Conservation (phyloP, 2,329 filamentous ascomycete genomes). For the Pyrenophora seminiperda region DNA sequence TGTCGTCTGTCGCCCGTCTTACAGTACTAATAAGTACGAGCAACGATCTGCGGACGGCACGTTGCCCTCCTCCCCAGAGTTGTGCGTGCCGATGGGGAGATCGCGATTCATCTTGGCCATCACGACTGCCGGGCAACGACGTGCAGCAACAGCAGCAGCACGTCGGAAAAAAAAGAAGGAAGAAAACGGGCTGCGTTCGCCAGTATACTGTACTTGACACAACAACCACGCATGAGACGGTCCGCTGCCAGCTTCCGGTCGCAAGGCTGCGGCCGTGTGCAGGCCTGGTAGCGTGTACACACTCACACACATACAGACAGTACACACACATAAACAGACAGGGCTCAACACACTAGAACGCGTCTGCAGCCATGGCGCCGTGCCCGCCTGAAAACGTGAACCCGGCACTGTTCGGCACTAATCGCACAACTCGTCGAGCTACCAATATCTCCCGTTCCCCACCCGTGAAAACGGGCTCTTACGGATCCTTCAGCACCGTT, state of each 20-base stretch:
- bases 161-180: too few relatives aligned
- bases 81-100: conserved; percentile 9
- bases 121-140: neutral
- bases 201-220: too few relatives aligned
- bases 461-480: neutral
- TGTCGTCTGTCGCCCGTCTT: neutral
- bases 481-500: neutral
- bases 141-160: too few relatives aligned
- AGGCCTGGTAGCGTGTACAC: too few relatives aligned
- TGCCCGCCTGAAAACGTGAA: conserved; percentile 23
- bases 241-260: too few relatives aligned
- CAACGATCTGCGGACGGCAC: conserved; percentile 33
- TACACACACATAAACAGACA: conserved; percentile 17
- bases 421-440: conserved; percentile 16
- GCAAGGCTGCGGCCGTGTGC: too few relatives aligned
- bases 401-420: conserved; percentile 26
- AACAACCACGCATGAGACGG: too few relatives aligned
- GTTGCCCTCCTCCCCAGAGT: conserved; percentile 23
- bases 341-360: conserved; percentile 13
- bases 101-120: conserved; percentile 5
- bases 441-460: conserved; percentile 9
- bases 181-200: too few relatives aligned
- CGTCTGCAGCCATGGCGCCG: conserved; percentile 23
- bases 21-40: conserved; percentile 6
- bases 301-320: conserved; percentile 5